phyloP scores from a whole-genome alignment of 192 early-diverging fungal species.

The Chytriomyces sp. region DNA sequence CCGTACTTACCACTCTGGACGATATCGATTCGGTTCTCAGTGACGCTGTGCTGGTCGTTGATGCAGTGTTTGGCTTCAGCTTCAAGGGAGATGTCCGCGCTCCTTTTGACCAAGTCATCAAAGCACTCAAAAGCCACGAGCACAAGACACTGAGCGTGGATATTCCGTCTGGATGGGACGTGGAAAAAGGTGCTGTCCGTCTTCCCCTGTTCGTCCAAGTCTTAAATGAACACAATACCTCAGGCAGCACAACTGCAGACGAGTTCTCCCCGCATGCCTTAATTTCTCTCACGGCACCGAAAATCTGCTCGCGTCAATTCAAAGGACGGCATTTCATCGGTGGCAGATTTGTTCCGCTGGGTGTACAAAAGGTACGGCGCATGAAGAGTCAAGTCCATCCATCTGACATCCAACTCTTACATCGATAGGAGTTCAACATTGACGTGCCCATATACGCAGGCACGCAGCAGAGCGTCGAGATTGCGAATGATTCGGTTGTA shows the following conservation, averaged over 20 bases:
- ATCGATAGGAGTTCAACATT: slow-evolving; percentile 58
- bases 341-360: slow-evolving; percentile 85
- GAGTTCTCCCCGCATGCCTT: slow-evolving; percentile 81
- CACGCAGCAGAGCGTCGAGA: slow-evolving; percentile 62
- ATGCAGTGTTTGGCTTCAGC: slow-evolving; percentile 93
- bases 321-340: slow-evolving; percentile 77
- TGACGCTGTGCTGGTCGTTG: slow-evolving; percentile 73
- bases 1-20: slow-evolving; percentile 55
- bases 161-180: slow-evolving; percentile 95
- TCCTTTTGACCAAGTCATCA: slow-evolving; percentile 74
- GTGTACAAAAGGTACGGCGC: slow-evolving; percentile 54
- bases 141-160: slow-evolving; percentile 74
- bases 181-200: slow-evolving; percentile 70
- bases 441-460: slow-evolving; percentile 74
- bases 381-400: background rate
- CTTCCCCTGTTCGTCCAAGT: background rate
- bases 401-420: background rate
- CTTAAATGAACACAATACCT: background rate
- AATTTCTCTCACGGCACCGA: slow-evolving; percentile 92
- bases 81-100: slow-evolving; percentile 78
- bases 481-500: background rate
- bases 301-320: slow-evolving; percentile 74
- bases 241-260: slow-evolving; percentile 51
- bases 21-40: slow-evolving; percentile 37
- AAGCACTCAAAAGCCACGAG: slow-evolving; percentile 32